These are phyloP conservation scores for Tubosaeta sp. DNA, from an alignment of 768 basidiomycete species.

Conservation along the genomic window DNA sequence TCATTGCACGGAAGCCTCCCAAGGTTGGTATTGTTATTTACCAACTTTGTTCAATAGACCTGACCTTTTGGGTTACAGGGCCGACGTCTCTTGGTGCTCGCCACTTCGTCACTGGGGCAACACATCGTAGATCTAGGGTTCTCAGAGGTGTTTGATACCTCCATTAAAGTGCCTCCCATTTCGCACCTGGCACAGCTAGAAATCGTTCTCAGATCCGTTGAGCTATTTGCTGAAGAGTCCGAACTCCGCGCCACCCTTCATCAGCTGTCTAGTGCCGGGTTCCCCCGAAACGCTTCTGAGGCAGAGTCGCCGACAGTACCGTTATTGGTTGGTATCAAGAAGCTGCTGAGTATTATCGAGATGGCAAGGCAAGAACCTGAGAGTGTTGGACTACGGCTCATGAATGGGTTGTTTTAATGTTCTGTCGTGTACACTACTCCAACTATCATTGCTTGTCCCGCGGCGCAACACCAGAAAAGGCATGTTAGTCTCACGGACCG, in stretches of 20 bases:
- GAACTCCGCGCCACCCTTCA: constrained; percentile 57
- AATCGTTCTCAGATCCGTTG: constrained; percentile 70
- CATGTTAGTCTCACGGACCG: constrained; percentile 20
- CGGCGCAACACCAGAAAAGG: constrained; percentile 14
- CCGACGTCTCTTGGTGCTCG: constrained; percentile 86
- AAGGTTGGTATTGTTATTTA: constrained; percentile 53
- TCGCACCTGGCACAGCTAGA: constrained; percentile 68
- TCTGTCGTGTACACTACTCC: neutral
- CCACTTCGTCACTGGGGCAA: constrained; percentile 84
- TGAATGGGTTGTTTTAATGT: constrained; percentile 48
- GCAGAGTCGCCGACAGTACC: constrained; percentile 44
- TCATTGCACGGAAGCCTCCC: constrained; percentile 86
- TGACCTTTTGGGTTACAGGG: constrained; percentile 47
- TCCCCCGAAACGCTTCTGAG: constrained; percentile 38
- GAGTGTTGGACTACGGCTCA: constrained; percentile 68
- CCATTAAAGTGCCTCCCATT: constrained; percentile 82
- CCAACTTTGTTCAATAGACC: neutral
- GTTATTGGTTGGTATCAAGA: constrained; percentile 89
- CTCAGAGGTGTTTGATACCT: constrained; percentile 83
- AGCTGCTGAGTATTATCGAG: constrained; percentile 84
- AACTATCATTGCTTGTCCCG: too few relatives aligned
- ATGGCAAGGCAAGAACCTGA: constrained; percentile 97
- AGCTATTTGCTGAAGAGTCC: constrained; percentile 57
- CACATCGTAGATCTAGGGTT: constrained; percentile 88
- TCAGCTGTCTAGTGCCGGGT: constrained; percentile 72